Percentiles rank a stretch among this genome's conserved stretches.
Conservation (phyloP, 2,329 filamentous ascomycete genomes). For the Drechslera avenae region DNA sequence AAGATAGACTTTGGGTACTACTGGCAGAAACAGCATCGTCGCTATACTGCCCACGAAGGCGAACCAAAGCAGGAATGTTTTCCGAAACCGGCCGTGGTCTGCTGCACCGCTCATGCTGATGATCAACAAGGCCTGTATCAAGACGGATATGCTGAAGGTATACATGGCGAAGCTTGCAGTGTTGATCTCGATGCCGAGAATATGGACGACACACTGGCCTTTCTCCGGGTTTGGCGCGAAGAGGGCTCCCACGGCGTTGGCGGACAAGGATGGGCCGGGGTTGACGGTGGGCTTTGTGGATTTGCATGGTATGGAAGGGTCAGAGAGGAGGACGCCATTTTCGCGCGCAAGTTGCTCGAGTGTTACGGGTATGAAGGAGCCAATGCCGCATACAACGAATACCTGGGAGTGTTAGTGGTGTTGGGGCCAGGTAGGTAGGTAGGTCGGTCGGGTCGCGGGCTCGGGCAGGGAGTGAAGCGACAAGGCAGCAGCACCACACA, state of each 20-base stretch:
- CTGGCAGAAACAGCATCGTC: conserved; percentile 86
- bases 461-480: too few relatives aligned
- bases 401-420: conserved; percentile 54
- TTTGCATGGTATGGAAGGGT: conserved; percentile 76
- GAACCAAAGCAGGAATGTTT: conserved; percentile 84
- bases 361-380: conserved; percentile 90
- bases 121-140: conserved; percentile 86
- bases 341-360: conserved; percentile 92
- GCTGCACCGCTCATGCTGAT: conserved; percentile 96
- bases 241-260: conserved; percentile 18
- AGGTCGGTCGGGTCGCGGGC: too few relatives aligned
- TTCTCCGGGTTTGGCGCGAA: conserved; percentile 35
- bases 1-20: conserved; percentile 76
- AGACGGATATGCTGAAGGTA: conserved; percentile 90
- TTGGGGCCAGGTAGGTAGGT: neutral
- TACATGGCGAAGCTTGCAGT: conserved; percentile 98
- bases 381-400: conserved; percentile 88
- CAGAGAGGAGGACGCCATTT: conserved; percentile 82
- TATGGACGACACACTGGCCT: conserved; percentile 77
- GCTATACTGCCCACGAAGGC: conserved; percentile 78
- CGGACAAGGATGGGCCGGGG: conserved; percentile 26
- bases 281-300: conserved; percentile 61
- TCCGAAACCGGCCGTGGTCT: conserved; percentile 87
- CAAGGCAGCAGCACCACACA: too few relatives aligned
- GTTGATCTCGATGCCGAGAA: conserved; percentile 86